These are phyloP conservation scores for Heliosperma pusillum DNA, from an alignment of 148 eudicot genomes.

Conservation along the genomic window DNA sequence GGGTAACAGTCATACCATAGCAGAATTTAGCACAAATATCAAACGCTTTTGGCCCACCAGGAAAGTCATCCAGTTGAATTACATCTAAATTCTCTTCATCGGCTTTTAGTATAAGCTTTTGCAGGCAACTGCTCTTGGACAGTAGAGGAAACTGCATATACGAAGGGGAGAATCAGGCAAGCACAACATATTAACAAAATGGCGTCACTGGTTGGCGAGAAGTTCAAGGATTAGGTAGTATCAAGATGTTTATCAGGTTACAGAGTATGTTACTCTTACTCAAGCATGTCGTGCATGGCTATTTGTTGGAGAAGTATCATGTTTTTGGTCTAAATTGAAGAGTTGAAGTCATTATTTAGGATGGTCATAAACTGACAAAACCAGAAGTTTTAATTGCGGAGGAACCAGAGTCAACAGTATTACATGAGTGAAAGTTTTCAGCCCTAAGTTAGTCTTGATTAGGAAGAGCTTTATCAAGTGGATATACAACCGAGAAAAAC, in stretches of 20 bases:
- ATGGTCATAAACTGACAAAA: not conserved
- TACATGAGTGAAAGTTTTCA: not conserved
- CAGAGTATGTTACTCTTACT: not conserved
- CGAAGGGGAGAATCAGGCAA: slow-evolving; percentile 12
- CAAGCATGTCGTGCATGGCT: not conserved
- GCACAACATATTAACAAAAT: not conserved
- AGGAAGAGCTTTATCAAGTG: not conserved
- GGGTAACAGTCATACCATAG: slow-evolving; percentile 62
- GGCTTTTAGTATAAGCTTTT: slow-evolving; percentile 53
- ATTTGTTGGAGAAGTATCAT: not conserved
- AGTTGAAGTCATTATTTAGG: not conserved
- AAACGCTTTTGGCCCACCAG: slow-evolving; percentile 81
- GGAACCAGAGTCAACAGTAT: not conserved
- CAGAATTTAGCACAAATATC: slow-evolving; percentile 39
- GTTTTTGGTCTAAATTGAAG: not conserved
- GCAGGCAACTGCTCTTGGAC: slow-evolving; percentile 71
- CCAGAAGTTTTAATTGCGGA: not conserved
- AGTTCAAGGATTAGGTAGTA: not conserved
- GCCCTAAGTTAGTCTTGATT: not conserved
- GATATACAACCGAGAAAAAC: not conserved
- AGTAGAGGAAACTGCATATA: slow-evolving; percentile 70
- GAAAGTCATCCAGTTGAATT: slow-evolving; percentile 52
- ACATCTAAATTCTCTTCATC: slow-evolving; percentile 51
- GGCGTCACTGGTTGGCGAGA: not conserved
- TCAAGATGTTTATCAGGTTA: not conserved